These are phyloP conservation scores for Lyophyllum semitale DNA, from an alignment of 768 basidiomycete genomes.

Conservation along the genomic window DNA sequence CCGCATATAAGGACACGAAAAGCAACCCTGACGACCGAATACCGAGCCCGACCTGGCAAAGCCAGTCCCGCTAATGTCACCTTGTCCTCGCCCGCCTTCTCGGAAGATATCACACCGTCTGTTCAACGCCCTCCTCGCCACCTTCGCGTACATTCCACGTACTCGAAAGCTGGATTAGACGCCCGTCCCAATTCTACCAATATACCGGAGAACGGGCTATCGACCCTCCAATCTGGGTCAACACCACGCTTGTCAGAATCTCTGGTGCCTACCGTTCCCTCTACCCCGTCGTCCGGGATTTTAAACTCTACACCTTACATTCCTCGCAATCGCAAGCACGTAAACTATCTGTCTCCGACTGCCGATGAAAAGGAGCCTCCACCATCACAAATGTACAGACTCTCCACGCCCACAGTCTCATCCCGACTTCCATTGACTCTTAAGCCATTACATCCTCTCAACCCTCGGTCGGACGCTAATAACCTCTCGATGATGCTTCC, in stretches of 20 bases:
- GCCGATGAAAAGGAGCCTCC: neutral
- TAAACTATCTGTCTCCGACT: neutral
- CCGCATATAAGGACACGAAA: neutral
- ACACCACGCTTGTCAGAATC: neutral
- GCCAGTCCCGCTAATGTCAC: neutral
- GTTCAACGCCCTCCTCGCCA: conserved; percentile 17
- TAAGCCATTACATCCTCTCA: neutral
- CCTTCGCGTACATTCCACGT: conserved; percentile 10
- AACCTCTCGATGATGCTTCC: neutral
- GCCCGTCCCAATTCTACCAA: neutral
- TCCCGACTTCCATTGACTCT: neutral
- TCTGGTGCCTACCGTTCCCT: neutral
- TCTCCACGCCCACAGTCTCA: neutral
- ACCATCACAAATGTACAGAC: neutral
- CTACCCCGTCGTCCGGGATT: neutral
- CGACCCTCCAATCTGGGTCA: neutral
- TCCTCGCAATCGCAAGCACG: neutral
- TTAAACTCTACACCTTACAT: neutral
- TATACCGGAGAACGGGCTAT: neutral
- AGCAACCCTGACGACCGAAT: neutral
- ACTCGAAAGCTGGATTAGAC: neutral
- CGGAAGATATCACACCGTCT: conserved; percentile 7
- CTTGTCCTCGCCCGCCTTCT: conserved; percentile 18
- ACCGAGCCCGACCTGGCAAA: neutral
- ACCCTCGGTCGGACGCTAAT: neutral